These are phyloP conservation scores for Tetradesmus lagerheimii DNA, from an alignment of 139 green algal genomes.

Conservation along the genomic window DNA sequence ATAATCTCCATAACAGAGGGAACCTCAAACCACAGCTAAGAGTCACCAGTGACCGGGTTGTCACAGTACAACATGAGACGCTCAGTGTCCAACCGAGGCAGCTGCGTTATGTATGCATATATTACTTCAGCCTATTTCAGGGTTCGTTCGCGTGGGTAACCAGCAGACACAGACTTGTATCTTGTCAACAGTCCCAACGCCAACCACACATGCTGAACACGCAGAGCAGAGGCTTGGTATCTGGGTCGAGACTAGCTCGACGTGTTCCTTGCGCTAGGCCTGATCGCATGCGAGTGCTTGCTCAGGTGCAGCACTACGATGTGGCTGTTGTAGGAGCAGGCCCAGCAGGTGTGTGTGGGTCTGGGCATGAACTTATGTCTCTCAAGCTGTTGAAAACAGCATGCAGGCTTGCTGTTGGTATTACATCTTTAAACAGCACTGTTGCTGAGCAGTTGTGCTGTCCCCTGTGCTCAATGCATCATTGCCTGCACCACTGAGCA, in stretches of 20 bases:
- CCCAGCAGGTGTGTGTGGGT: background rate
- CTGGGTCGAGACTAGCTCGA: background rate
- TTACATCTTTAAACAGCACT: too few species aligned
- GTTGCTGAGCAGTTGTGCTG: too few species aligned
- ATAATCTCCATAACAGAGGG: too few species aligned
- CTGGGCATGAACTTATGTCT: background rate
- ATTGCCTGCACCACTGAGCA: too few species aligned
- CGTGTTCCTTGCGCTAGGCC: background rate
- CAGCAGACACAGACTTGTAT: background rate
- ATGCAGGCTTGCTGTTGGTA: background rate
- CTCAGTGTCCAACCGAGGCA: background rate
- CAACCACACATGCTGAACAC: background rate
- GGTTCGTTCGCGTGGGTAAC: background rate
- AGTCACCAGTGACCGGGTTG: background rate
- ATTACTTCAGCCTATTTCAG: too few species aligned
- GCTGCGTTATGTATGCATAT: too few species aligned
- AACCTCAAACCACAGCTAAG: background rate
- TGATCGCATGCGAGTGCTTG: background rate
- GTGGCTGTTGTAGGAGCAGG: background rate
- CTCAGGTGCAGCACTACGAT: conserved; percentile 4
- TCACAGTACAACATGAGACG: too few species aligned
- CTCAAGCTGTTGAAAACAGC: background rate
- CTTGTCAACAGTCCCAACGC: background rate
- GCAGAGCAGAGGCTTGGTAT: background rate
- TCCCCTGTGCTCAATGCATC: too few species aligned